A percentile compares a stretch with the other conserved stretches of the same genome.
These are phyloP conservation scores for Didymella segeticola DNA, from an alignment of 2,329 filamentous ascomycete species.

Conservation along the genomic window DNA sequence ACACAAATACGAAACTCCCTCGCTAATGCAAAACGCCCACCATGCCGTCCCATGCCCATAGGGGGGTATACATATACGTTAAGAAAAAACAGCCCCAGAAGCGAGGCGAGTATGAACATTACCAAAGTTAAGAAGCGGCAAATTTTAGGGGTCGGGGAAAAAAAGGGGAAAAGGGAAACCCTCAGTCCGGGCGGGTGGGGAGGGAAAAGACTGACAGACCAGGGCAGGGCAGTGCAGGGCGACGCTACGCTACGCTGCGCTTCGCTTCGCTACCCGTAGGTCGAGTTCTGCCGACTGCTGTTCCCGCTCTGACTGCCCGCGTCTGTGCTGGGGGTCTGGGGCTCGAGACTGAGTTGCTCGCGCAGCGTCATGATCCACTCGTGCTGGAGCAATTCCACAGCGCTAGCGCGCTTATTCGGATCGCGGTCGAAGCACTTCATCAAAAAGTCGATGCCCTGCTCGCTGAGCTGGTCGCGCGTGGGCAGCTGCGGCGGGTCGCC, in stretches of 20 bases:
- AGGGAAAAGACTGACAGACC: neutral
- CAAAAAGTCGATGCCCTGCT: conserved; percentile 85
- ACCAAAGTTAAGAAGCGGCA: conserved; percentile 7
- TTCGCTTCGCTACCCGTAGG: conserved; percentile 40
- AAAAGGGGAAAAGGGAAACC: neutral
- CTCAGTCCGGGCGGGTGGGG: neutral
- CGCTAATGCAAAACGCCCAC: conserved; percentile 40
- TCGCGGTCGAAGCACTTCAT: conserved; percentile 86
- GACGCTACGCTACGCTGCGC: neutral
- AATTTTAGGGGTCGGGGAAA: conserved; percentile 27
- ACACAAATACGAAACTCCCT: conserved; percentile 27
- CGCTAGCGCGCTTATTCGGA: conserved; percentile 77
- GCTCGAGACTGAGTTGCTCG: conserved; percentile 55
- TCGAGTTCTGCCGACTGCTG: conserved; percentile 47
- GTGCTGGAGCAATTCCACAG: conserved; percentile 89
- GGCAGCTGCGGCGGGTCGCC: conserved; percentile 91
- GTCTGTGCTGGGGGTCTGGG: conserved; percentile 52
- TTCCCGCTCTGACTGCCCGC: conserved; percentile 23
- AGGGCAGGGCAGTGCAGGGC: too few relatives aligned
- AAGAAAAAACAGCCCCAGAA: conserved; percentile 5
- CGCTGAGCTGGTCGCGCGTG: conserved; percentile 80
- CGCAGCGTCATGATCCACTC: conserved; percentile 75
- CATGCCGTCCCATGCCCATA: conserved; percentile 12
- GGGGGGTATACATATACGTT: conserved; percentile 16
- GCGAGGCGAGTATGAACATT: conserved; percentile 9